These are phyloP conservation scores for Ganoderma leucocontextum DNA, from an alignment of 1,284 basidiomycete species.

Conservation along the genomic window DNA sequence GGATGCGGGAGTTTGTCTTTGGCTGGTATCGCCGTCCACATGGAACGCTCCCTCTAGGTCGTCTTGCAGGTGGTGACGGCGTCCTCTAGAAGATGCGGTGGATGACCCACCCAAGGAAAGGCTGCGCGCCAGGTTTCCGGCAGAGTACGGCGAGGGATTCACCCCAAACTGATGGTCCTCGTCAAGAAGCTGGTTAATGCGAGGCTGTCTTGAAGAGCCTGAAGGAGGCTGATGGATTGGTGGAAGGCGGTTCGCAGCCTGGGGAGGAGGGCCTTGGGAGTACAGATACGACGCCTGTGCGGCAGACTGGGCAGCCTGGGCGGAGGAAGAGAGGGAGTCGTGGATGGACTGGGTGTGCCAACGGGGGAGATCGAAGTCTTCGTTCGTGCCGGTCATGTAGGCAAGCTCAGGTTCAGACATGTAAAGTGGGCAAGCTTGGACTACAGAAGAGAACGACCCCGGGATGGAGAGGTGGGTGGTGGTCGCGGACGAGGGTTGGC, in stretches of 20 bases:
- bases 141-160: constrained; percentile 59
- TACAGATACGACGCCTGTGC: constrained; percentile 56
- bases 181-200: constrained; percentile 70
- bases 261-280: constrained; percentile 52
- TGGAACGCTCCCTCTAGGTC: constrained; percentile 76
- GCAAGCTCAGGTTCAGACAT: constrained; percentile 62
- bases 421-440: constrained; percentile 28
- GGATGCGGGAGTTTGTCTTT: constrained; percentile 49
- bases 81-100: constrained; percentile 44
- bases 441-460: constrained; percentile 7
- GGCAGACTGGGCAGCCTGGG: constrained; percentile 65
- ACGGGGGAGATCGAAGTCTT: constrained; percentile 80
- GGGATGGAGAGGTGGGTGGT: constrained; percentile 14
- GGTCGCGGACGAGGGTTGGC: constrained; percentile 26
- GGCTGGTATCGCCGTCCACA: constrained; percentile 53
- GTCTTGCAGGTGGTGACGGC: constrained; percentile 58
- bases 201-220: constrained; percentile 60
- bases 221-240: constrained; percentile 42
- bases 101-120: constrained; percentile 61
- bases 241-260: constrained; percentile 47
- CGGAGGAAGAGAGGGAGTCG: constrained; percentile 69
- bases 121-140: constrained; percentile 65
- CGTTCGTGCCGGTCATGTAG: constrained; percentile 61
- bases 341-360: constrained; percentile 72
- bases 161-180: constrained; percentile 59